phyloP scores from a whole-genome alignment of 108 stramenopile genomes.

The Pseudonitzschia delicatissima region DNA sequence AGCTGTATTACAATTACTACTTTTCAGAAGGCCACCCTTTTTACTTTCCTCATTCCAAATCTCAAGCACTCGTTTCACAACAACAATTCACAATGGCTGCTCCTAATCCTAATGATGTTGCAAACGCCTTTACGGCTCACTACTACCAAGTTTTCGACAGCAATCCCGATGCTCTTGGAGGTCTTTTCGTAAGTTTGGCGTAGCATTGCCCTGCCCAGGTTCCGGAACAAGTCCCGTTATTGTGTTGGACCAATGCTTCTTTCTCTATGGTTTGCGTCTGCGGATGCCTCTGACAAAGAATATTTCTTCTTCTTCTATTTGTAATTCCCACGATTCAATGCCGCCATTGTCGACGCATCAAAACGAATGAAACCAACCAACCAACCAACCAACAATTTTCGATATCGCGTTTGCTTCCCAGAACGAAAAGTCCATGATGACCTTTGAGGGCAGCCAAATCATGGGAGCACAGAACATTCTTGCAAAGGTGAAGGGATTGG shows the following conservation, averaged over 20 bases:
- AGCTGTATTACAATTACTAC: not conserved
- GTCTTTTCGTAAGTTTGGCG: constrained; percentile 71
- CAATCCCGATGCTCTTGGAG: constrained; percentile 56
- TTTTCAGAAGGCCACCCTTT: not conserved
- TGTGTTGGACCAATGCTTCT: not conserved
- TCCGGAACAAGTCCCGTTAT: constrained; percentile 18
- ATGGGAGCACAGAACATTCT: constrained; percentile 64
- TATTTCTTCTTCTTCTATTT: not conserved
- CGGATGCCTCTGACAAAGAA: constrained; percentile 33
- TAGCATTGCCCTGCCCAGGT: not conserved
- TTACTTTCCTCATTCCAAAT: not conserved
- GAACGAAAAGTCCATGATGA: constrained; percentile 72
- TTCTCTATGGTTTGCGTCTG: constrained; percentile 33
- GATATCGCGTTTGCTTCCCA: constrained; percentile 17
- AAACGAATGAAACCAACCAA: not conserved
- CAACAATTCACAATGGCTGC: constrained; percentile 64
- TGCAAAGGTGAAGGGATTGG: constrained; percentile 61
- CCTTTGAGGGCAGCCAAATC: constrained; percentile 84
- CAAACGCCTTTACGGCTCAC: constrained; percentile 80
- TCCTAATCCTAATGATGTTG: constrained; percentile 88
- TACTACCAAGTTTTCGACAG: constrained; percentile 71
- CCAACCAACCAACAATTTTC: not conserved
- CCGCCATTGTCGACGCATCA: not conserved
- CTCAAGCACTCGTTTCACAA: not conserved
- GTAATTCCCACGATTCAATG: not conserved